These are phyloP conservation scores for Trichoderma citrinoviride DNA, from an alignment of 2,329 filamentous ascomycete genomes.

Conservation along the genomic window DNA sequence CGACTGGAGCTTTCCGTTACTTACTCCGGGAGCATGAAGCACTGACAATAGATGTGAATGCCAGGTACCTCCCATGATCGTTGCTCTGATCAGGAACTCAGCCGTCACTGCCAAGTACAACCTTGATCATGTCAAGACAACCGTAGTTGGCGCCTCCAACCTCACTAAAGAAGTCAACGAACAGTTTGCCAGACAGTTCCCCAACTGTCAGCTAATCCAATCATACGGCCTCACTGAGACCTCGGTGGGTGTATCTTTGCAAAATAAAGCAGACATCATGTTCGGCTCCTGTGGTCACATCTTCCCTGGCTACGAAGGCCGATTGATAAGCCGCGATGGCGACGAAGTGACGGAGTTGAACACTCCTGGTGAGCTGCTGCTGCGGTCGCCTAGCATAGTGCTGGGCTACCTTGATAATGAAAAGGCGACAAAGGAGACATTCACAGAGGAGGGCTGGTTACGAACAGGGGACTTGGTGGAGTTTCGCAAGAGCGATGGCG, in stretches of 20 bases:
- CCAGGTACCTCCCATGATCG: constrained; percentile 68
- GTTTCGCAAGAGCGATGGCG: constrained; percentile 54
- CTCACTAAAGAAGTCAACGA: constrained; percentile 69
- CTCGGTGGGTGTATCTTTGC: constrained; percentile 64
- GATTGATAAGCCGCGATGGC: constrained; percentile 66
- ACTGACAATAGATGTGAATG: not conserved
- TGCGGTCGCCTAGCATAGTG: constrained; percentile 70
- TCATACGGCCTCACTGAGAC: constrained; percentile 77
- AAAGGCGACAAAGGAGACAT: constrained; percentile 38
- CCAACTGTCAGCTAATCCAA: constrained; percentile 62
- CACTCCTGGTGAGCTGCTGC: constrained; percentile 70
- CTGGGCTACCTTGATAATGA: constrained; percentile 80
- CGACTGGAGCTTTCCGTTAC: too few relatives aligned
- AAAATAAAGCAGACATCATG: constrained; percentile 61
- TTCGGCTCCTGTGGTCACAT: constrained; percentile 71
- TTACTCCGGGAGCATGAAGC: too few relatives aligned
- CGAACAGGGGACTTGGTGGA: constrained; percentile 48
- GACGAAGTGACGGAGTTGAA: constrained; percentile 62
- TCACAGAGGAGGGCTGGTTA: constrained; percentile 29
- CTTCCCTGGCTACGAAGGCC: constrained; percentile 61
- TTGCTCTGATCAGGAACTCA: constrained; percentile 67
- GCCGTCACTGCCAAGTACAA: constrained; percentile 64
- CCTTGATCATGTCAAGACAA: constrained; percentile 60
- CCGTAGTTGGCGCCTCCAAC: constrained; percentile 77
- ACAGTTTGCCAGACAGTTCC: constrained; percentile 60